Evolutionary conservation across 768 basidiomycete genomes (phyloP), one percentile per base, ranked within the genome.

Genomic region (Lentinula sp.): DNA sequence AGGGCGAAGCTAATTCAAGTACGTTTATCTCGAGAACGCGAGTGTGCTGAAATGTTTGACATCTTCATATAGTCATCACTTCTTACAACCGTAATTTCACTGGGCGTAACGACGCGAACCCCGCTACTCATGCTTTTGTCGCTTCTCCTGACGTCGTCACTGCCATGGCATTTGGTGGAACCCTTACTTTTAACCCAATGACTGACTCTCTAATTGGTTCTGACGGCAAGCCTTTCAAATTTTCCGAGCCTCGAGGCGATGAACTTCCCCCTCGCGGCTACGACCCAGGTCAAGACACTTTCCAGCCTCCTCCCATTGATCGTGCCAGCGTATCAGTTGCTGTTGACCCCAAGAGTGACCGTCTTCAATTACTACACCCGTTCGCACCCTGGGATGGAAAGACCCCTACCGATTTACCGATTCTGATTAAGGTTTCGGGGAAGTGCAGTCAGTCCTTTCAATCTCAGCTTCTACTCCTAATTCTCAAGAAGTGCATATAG

Each of bases 1-100:
- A 93, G 85, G 97, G 96, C 70, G 93, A 91, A 68, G 79, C 84
- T 68, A 99, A 98, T 85, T 96, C 97, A 49, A 99, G 91, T 93
- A 66, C 51, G 91, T 81, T n/a, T 10, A 28, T 35, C 15, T 28
- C 41, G 28, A 3, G 4, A 28, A 28, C 4, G 28, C 28, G 28
- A 28, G 28, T 37, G 18, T 18, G 39, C 13, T 55, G 18, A 5
- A 8, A 28, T 13, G 7, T 20, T 23, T 23, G 20, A 20, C 10
- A 33, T 41, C 15, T 23, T 20, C n/a, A 4, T 28, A 18, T 51
- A 93, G 91, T 98, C 81, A 93, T 99, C 77, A 96, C 96, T 57
- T 98, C 95, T 18, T 99, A 99, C 85, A 99, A 99, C 87, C 95
- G 97, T 74, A 99, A 99, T 88, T 99, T 99, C 81, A 98, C 97